Base-by-base conservation (phyloP, 169 alveolate species). In the Plasmodium knowlesi region DNA sequence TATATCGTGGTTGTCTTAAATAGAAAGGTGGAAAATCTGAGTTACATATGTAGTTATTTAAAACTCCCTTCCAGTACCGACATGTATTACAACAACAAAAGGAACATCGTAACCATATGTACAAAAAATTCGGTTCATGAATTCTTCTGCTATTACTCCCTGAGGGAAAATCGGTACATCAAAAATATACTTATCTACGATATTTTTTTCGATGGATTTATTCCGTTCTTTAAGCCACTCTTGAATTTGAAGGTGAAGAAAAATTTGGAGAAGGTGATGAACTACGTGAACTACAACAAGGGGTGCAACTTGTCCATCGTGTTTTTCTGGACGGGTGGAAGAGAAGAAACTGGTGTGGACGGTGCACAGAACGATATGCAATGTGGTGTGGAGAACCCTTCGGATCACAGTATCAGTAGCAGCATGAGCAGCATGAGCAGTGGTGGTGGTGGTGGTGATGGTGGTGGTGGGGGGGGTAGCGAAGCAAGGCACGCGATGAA, bases 61-160 rank as follows among this genome's bases (percentile, higher is more conserved):
- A 90, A 72, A 0, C 92, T 96, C 9, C 98, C 98, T 2, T 83
- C 95, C 74, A 84, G 92, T 30, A 96, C 98, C 12, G 98, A 96
- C 61, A 94, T 96, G 46, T 96, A 96, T 90, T 96, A 96, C 61
- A 96, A 96, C 50, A 95, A 92, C 83, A 95, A 95, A 92, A 96
- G 95, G 74, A 96, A 96, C 79, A 93, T 96, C 4, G 88, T 96
- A 9, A 94, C 96, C 5, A 54, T 96, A 1, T 96, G 98, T 61
- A 94, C 97, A 28, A 93, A 86, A 50, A 82, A 89, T 34, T 71
- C 72, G 2, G 95, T 91, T 41, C 98, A 96, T 84, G 98, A 96
- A 61, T 86, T 73, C 46, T 94, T 85, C 76, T 92, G 96, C 34
- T 94, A 95, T 71, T 91, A 93, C 39, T 95, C 96, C 28, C 90